Evolutionary conservation across 2,329 filamentous ascomycete genomes (phyloP), one percentile per base, ranked within the genome.

Genomic region (Xylariaceae sp.): DNA sequence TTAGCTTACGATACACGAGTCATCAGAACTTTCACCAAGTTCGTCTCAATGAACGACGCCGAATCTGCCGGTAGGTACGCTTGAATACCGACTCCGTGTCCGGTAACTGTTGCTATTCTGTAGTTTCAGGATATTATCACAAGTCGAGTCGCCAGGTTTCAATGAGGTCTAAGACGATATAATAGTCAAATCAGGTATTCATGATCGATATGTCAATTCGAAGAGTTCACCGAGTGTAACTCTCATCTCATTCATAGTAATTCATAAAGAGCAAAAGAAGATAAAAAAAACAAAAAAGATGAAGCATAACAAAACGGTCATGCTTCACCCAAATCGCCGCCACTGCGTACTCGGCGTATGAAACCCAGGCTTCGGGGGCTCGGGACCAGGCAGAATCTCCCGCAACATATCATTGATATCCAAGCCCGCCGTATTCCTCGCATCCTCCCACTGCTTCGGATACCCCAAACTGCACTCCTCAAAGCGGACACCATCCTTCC

Each of bases 381-480:
- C 54, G 2, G 69, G 69, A 0, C 71, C 71, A 0, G 71, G 71
- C 49, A 71, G 53, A 63, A 75, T 72, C 70, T 74, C 72, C n/a
- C 73, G 65, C 53, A 75, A 55, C 44, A 75, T 63, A 10, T 68
- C 65, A 48, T 75, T 72, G 57, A 75, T 69, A 15, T 72, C 64
- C 59, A 63, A 67, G 35, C 72, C 72, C 2, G 59, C 59, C 1
- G 51, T 17, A 1, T 66, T 64, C 37, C 66, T 65, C 7, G 69
- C 70, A 3, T 67, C 65, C 61, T 71, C 67, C 73, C 73, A 75
- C 65, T 75, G 73, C 51, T 67, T 67, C 30, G 73, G 73, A 61
- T 75, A 75, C 2, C 73, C 73, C 15, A 75, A 56, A 35, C 71
- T 73, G 58, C 68, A 69, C 67, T 75, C 73, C 68, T 75, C 73